Evolutionary conservation across 2,329 filamentous ascomycete genomes (phyloP).

Genomic region (Colletotrichum sp.): DNA sequence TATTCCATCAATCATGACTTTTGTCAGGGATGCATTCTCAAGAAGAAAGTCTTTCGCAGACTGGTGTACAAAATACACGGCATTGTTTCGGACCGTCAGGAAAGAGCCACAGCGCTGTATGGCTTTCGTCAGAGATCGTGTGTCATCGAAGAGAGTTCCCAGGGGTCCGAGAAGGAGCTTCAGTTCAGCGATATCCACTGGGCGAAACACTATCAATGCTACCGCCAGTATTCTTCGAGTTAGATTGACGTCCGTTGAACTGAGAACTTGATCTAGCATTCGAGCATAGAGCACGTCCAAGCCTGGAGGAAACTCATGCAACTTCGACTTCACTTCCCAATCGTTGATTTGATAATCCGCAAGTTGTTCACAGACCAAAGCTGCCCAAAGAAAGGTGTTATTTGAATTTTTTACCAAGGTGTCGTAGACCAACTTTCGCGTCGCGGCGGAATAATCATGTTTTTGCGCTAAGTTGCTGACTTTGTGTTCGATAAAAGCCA

Average conservation of each 20-base stretch:
- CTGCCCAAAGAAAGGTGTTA: constrained; percentile 44
- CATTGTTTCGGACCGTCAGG: constrained; percentile 30
- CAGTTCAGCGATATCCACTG: constrained; percentile 36
- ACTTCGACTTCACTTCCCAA: not conserved
- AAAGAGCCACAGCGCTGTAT: constrained; percentile 9
- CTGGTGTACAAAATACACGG: constrained; percentile 44
- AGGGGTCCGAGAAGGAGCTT: constrained; percentile 20
- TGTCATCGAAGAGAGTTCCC: not conserved
- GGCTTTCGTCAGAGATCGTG: not conserved
- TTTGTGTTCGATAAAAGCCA: constrained; percentile 36
- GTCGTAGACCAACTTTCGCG: not conserved
- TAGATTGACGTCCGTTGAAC: constrained; percentile 27
- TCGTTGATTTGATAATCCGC: not conserved
- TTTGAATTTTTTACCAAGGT: constrained; percentile 35
- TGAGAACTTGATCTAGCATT: constrained; percentile 39
- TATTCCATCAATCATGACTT: too few species aligned
- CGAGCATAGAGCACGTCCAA: constrained; percentile 39
- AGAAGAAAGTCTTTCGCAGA: constrained; percentile 47
- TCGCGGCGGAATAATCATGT: not conserved
- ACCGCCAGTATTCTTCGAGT: constrained; percentile 39
- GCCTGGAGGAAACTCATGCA: constrained; percentile 32
- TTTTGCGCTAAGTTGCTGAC: constrained; percentile 26
- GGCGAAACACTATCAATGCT: constrained; percentile 34
- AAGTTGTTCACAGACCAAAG: constrained; percentile 24
- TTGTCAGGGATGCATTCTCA: too few species aligned